Percentiles rank a stretch among this genome's conserved stretches.
Evolutionary conservation across 768 basidiomycete genomes (phyloP).

Genomic region (Suillus cothurnatus): DNA sequence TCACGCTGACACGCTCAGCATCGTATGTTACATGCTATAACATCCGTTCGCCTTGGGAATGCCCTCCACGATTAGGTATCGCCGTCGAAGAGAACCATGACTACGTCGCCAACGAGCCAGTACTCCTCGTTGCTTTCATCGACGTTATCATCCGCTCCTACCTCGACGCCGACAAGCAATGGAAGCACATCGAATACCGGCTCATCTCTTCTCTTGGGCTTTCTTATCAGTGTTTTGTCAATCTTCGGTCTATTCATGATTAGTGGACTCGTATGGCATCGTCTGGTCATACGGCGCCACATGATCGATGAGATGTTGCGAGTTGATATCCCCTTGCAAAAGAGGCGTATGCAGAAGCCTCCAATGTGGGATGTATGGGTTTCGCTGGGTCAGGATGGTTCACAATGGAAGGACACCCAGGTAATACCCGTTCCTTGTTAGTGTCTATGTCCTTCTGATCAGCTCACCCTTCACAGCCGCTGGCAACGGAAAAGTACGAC

Average conservation of each 20-base stretch:
- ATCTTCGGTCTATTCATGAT: slow-evolving; percentile 34
- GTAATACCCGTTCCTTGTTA: slow-evolving; percentile 29
- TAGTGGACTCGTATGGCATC: slow-evolving; percentile 33
- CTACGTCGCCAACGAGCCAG: slow-evolving; percentile 16
- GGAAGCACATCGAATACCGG: slow-evolving; percentile 4
- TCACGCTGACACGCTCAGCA: slow-evolving; percentile 1
- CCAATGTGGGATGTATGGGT: slow-evolving; percentile 26
- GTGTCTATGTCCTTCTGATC: neutral
- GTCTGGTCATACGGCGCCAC: slow-evolving; percentile 32
- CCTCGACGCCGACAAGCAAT: neutral
- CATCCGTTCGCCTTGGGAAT: slow-evolving; percentile 19
- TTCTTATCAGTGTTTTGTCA: slow-evolving; percentile 33
- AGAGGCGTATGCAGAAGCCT: slow-evolving; percentile 19
- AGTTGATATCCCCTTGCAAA: neutral
- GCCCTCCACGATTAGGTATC: neutral
- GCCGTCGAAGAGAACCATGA: slow-evolving; percentile 21
- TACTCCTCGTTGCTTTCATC: slow-evolving; percentile 10
- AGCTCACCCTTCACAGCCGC: slow-evolving; percentile 20
- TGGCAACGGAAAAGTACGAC: slow-evolving; percentile 21
- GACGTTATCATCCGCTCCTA: slow-evolving; percentile 6
- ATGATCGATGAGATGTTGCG: slow-evolving; percentile 26
- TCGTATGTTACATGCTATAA: slow-evolving; percentile 6
- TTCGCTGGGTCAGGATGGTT: slow-evolving; percentile 8
- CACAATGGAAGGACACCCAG: slow-evolving; percentile 21
- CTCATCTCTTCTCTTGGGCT: slow-evolving; percentile 32